phyloP scores from a whole-genome alignment of 306 rosid genomes.

The Dalbergia oliveri region DNA sequence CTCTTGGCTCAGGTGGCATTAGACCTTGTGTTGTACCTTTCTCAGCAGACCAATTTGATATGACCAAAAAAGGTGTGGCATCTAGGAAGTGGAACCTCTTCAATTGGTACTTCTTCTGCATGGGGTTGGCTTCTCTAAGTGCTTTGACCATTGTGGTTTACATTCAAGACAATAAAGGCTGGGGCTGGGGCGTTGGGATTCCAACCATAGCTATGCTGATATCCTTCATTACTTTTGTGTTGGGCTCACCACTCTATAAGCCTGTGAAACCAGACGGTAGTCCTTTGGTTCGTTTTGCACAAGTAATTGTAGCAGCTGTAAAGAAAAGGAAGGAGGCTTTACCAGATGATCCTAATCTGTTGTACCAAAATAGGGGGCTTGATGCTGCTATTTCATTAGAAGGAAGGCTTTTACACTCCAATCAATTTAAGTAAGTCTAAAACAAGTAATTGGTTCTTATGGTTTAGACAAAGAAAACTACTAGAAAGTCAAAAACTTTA shows the following conservation, averaged over 20 bases:
- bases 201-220: constrained; percentile 78
- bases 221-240: constrained; percentile 60
- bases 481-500: no score
- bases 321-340: constrained; percentile 61
- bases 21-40: constrained; percentile 82
- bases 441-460: no score
- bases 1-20: constrained; percentile 79
- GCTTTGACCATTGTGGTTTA: constrained; percentile 81
- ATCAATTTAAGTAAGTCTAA: constrained; percentile 62
- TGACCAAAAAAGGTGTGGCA: constrained; percentile 57
- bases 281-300: constrained; percentile 72
- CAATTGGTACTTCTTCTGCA: constrained; percentile 76
- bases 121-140: constrained; percentile 70
- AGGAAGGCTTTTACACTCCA: constrained; percentile 67
- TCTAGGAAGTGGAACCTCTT: constrained; percentile 76
- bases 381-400: constrained; percentile 65
- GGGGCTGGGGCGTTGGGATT: constrained; percentile 88
- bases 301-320: constrained; percentile 69
- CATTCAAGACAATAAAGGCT: constrained; percentile 76
- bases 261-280: constrained; percentile 64
- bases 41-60: constrained; percentile 85
- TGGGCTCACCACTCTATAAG: constrained; percentile 72
- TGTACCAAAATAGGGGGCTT: constrained; percentile 66
- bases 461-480: no score
- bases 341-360: constrained; percentile 56